These are phyloP conservation scores for Tolypocladium album DNA, from an alignment of 2,329 filamentous ascomycete genomes.

Conservation along the genomic window DNA sequence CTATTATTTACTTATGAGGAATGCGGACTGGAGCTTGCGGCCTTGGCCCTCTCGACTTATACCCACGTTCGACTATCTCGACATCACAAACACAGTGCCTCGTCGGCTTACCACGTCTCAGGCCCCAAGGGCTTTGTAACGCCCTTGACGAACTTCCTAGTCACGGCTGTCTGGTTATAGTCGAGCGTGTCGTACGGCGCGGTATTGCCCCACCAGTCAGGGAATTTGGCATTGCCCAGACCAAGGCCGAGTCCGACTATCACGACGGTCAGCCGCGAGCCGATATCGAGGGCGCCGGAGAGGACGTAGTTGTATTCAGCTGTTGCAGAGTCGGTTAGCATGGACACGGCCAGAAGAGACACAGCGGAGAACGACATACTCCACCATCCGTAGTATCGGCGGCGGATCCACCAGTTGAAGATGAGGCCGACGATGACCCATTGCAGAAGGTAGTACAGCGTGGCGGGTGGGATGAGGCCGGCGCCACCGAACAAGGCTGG, in stretches of 20 bases:
- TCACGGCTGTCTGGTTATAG: background rate
- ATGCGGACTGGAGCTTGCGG: background rate
- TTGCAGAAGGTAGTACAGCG: slow-evolving; percentile 40
- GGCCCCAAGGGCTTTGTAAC: background rate
- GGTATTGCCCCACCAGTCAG: background rate
- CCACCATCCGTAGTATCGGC: slow-evolving; percentile 43
- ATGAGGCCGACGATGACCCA: slow-evolving; percentile 42
- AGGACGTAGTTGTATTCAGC: slow-evolving; percentile 44
- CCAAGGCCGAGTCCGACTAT: slow-evolving; percentile 33
- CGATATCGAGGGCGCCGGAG: slow-evolving; percentile 45
- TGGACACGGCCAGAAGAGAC: background rate
- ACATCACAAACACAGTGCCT: background rate
- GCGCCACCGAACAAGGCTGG: slow-evolving; percentile 40
- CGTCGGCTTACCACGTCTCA: background rate
- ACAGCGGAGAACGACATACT: slow-evolving; percentile 17
- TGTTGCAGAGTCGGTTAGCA: background rate
- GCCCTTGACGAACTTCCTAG: background rate
- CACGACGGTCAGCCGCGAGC: slow-evolving; percentile 42
- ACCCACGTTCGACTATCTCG: background rate
- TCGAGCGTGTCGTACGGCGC: background rate
- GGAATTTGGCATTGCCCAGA: background rate
- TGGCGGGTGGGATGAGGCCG: slow-evolving; percentile 39
- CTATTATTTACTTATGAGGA: background rate
- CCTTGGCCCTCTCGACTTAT: background rate
- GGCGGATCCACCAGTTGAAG: slow-evolving; percentile 41